These are phyloP conservation scores for Pelagomonas calceolata DNA, from an alignment of 108 stramenopile genomes.

Conservation along the genomic window DNA sequence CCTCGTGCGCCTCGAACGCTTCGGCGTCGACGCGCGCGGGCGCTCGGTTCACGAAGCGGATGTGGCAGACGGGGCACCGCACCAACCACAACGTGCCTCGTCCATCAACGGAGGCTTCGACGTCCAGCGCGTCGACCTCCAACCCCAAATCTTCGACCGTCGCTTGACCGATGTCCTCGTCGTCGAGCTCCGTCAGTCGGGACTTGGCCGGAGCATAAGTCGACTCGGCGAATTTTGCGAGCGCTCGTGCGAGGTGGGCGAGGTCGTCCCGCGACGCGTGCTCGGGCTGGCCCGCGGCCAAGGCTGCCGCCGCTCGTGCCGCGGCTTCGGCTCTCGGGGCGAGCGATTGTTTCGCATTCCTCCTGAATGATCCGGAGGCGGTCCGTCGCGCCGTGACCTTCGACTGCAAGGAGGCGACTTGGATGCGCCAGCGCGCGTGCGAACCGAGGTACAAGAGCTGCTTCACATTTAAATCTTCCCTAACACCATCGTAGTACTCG, in stretches of 20 bases:
- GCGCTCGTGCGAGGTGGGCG: neutral
- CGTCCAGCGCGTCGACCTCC: neutral
- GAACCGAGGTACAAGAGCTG: neutral
- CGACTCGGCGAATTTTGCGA: neutral
- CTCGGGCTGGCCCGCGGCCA: neutral
- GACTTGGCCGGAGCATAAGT: neutral
- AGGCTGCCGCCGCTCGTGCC: neutral
- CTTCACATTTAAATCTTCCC: neutral
- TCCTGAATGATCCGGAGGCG: neutral
- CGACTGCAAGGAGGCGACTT: neutral
- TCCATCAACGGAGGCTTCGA: neutral
- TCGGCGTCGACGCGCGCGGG: constrained; percentile 4
- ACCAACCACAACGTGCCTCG: neutral
- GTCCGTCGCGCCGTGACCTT: neutral
- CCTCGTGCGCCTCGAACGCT: too few relatives aligned
- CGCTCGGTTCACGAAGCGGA: neutral
- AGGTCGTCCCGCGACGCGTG: neutral
- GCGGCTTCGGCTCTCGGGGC: neutral
- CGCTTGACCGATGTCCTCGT: neutral
- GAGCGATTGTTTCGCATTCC: neutral
- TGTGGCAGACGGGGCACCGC: neutral
- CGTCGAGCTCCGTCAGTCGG: neutral
- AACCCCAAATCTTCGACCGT: neutral
- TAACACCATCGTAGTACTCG: neutral
- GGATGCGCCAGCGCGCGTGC: neutral